Conservation (phyloP, 2,329 filamentous ascomycete species). For the Trichoderma semiorbis region DNA sequence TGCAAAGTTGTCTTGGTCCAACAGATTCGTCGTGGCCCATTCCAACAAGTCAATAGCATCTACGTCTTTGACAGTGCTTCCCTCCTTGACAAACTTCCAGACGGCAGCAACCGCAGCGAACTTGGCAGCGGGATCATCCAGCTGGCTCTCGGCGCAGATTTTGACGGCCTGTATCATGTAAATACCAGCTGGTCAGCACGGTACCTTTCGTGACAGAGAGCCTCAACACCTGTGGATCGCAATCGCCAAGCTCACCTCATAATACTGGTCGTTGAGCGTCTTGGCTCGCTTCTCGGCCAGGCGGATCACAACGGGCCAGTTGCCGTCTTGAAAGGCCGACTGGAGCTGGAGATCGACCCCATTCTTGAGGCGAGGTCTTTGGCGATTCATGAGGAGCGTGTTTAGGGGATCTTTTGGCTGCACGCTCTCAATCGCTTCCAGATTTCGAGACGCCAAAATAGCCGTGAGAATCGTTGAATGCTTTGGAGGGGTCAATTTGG, state of each 20-base stretch:
- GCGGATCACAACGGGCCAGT: constrained; percentile 50
- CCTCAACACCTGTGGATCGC: not conserved
- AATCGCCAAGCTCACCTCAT: constrained; percentile 42
- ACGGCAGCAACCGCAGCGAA: constrained; percentile 43
- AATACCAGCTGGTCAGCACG: not conserved
- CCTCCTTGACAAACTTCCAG: constrained; percentile 46
- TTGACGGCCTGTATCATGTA: constrained; percentile 45
- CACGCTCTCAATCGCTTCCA: not conserved
- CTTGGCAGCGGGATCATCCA: constrained; percentile 48
- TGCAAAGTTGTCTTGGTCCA: constrained; percentile 40
- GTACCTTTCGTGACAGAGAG: not conserved
- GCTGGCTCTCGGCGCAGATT: constrained; percentile 49
- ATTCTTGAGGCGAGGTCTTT: constrained; percentile 42
- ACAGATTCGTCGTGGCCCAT: constrained; percentile 45
- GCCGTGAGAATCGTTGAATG: not conserved
- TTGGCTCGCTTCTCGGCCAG: constrained; percentile 51
- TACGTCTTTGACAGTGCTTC: constrained; percentile 45
- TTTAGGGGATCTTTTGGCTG: not conserved
- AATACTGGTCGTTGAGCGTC: constrained; percentile 52
- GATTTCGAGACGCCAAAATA: not conserved
- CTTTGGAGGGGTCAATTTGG: constrained; percentile 7
- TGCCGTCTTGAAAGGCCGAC: constrained; percentile 51
- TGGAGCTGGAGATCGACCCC: constrained; percentile 54
- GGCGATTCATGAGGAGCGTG: constrained; percentile 32
- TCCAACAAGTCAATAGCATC: constrained; percentile 54